A percentile compares a stretch with the other conserved stretches of the same genome.
phyloP scores from a whole-genome alignment of 805 yeast genomes.

The Candida xiaguanensis region DNA sequence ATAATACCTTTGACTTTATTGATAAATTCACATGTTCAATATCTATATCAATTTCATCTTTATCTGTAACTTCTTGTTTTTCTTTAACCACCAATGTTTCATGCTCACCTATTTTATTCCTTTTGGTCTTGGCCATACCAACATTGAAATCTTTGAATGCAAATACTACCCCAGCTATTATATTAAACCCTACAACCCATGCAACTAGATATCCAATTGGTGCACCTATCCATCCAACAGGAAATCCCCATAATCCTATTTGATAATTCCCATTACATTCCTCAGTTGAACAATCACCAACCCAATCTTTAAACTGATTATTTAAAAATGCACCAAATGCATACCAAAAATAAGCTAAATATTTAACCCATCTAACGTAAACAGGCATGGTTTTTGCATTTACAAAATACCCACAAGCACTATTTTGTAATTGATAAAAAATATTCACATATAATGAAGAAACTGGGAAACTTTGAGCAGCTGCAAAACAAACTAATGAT shows the following conservation, averaged over 20 bases:
- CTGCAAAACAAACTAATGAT: conserved; percentile 51
- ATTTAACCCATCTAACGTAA: conserved; percentile 82
- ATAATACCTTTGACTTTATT: neutral
- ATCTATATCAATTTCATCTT: neutral
- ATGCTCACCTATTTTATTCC: conserved; percentile 34
- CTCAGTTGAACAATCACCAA: conserved; percentile 51
- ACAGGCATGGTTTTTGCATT: conserved; percentile 75
- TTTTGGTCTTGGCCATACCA: conserved; percentile 40
- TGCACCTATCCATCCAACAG: conserved; percentile 57
- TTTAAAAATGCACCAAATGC: conserved; percentile 67
- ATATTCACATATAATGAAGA: conserved; percentile 60
- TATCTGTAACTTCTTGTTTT: neutral
- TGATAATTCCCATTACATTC: conserved; percentile 56
- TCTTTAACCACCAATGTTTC: too few relatives aligned
- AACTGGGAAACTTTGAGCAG: conserved; percentile 56
- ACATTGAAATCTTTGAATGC: conserved; percentile 49
- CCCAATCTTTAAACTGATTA: conserved; percentile 59
- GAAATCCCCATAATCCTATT: conserved; percentile 55
- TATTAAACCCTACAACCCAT: conserved; percentile 55
- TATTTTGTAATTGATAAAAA: conserved; percentile 65
- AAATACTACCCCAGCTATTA: conserved; percentile 47
- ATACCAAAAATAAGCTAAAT: conserved; percentile 73
- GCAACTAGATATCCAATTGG: conserved; percentile 61
- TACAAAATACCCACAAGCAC: conserved; percentile 79
- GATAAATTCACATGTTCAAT: conserved; percentile 6